Evolutionary conservation across 192 early-diverging fungal genomes (phyloP), one percentile per base, ranked within the genome.

Genomic region (Mortierella claussenii): DNA sequence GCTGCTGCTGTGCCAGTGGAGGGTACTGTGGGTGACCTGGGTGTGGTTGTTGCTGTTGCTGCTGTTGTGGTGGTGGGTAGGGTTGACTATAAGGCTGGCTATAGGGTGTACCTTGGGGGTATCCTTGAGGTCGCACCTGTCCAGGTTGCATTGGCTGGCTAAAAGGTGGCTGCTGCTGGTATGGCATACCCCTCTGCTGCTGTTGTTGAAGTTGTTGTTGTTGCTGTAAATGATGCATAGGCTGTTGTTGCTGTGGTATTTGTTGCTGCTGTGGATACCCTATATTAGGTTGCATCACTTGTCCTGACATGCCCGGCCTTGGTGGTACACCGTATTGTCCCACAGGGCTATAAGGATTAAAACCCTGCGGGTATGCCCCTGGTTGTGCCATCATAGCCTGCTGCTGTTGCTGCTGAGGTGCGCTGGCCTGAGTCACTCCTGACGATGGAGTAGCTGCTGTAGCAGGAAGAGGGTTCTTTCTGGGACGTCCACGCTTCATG

Each of bases 401-500:
- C 12, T 78, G 58, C 4, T 42, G 55, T 24, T 34, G 45, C 10
- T 64, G 60, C 12, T 78, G 58, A 4, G 50, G 55, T 24, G 24
- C 42, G 5, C 44, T 48, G 21, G 59, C 8, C 20, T 66, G 45
- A 4, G 46, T 61, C 2, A 36, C 36, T 53, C 30, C 56, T 13
- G 60, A n/a, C 37, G 51, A 24, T 24, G 56, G 18, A 1, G 67
- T 51, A 44, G 69, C 54, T 48, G 64, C 37, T 52, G 68, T 55
- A 5, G 47, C 49, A 20, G 55, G 57, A 6, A 58, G 63, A 4
- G 73, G 73, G 17, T 67, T 61, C 31, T 76, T 76, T 34, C 73
- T 46, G 6, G 73, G 73, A 32, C 73, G 57, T 28, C 73, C 73
- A 21, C 73, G 73, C 44, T 76, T 76, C 73, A 76, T 76, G 6